These are phyloP conservation scores for Saccharomycopsis microspora DNA, from an alignment of 805 yeast species.

Conservation along the genomic window DNA sequence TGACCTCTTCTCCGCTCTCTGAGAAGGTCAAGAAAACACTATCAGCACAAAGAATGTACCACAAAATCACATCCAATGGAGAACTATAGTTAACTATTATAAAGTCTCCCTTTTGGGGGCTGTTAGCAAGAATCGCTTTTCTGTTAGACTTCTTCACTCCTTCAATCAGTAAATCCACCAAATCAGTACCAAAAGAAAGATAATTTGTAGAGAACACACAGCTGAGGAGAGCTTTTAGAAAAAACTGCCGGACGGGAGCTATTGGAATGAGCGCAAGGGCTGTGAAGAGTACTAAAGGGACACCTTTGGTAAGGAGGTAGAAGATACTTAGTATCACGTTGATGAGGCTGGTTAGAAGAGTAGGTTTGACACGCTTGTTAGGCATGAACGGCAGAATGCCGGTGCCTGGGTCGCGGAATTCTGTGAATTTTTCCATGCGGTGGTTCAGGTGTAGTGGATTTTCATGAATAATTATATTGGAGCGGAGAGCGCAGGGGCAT, in stretches of 20 bases:
- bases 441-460: no score
- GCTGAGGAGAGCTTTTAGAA: slow-evolving; percentile 15
- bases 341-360: background rate
- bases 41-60: slow-evolving; percentile 1
- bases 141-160: slow-evolving; percentile 31
- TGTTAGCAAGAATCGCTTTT: slow-evolving; percentile 18
- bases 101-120: slow-evolving; percentile 29
- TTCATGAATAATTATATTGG: no score
- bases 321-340: slow-evolving; percentile 8
- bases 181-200: slow-evolving; percentile 23
- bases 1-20: slow-evolving; percentile 4
- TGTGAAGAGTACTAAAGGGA: slow-evolving; percentile 15
- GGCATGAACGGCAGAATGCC: slow-evolving; percentile 91
- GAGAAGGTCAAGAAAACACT: background rate
- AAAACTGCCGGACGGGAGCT: slow-evolving; percentile 12
- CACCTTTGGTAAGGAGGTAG: slow-evolving; percentile 21
- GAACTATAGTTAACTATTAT: slow-evolving; percentile 38
- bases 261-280: slow-evolving; percentile 18
- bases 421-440: slow-evolving; percentile 70
- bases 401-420: slow-evolving; percentile 82
- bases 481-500: no score
- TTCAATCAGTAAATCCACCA: slow-evolving; percentile 29
- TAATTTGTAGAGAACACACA: background rate
- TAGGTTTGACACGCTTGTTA: slow-evolving; percentile 1
- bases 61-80: slow-evolving; percentile 31